Base-by-base conservation (phyloP, 78 protist species). In the Chrysochromulina parva region DNA sequence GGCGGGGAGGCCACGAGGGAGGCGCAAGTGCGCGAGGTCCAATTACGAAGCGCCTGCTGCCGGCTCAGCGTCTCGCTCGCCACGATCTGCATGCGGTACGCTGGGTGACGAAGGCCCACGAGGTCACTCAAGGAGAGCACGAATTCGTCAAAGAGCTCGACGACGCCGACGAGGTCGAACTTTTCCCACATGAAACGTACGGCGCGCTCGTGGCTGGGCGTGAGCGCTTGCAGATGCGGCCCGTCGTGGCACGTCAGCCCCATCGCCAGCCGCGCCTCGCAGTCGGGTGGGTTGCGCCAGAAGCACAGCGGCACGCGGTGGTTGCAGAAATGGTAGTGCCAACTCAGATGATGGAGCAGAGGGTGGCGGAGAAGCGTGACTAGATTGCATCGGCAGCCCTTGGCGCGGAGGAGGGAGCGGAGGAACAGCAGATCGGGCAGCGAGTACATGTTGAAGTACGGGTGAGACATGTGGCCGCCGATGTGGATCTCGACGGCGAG, bases 291-390 rank as follows among this genome's bases (percentile, higher is more conserved):
- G 58, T 19, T 48, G 82, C 11, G 1, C 82, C 82, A 74, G 26
- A 74, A 74, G 82, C 82, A 74, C 26, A 74, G 82, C 53, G 82
- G 82, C 82, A 74, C 82, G 50, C 82, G 82, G 55, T 48, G 28
- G 82, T 28, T 48, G 57, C 3, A 2, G 22, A 74, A 74, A 24
- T 74, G 82, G 82, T 3, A 11, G 82, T 74, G 82, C 82, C 82
- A 74, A 4, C 28, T 19, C 26, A 74, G 82, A 55, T 74, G 82
- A 2, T 74, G 82, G 57, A 74, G 82, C 50, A 74, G 82, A 3
- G 82, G 82, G 82, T 74, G 55, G 82, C 82, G 82, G 26, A 74
- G 82, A 2, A 74, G 82, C 50, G 82, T 17, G 22, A 74, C 82
- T 14, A 74, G 55, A 24, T 48, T 38, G 82, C 82, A 74, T 10